Percentiles rank a stretch among this genome's conserved stretches.
These are phyloP conservation scores for Immersiella caudata DNA, from an alignment of 495 filamentous ascomycete genomes.

Conservation along the genomic window DNA sequence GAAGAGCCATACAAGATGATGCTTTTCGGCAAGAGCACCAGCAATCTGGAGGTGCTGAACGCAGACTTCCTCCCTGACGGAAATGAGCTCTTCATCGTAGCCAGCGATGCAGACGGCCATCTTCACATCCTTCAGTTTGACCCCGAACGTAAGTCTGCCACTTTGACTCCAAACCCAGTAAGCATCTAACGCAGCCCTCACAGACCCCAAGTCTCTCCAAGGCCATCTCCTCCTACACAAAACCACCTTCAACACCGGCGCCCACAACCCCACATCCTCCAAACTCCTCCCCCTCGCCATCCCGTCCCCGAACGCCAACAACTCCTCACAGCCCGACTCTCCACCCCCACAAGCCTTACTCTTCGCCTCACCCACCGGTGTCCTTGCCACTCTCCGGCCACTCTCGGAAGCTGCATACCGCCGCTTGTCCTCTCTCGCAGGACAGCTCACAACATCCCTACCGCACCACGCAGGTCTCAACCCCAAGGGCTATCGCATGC, in stretches of 20 bases:
- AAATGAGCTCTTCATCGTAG: constrained; percentile 77
- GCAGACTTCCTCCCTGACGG: constrained; percentile 90
- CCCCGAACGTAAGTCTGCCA: constrained; percentile 67
- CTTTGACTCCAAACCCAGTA: constrained; percentile 1
- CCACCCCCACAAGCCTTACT: constrained; percentile 65
- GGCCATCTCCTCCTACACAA: constrained; percentile 84
- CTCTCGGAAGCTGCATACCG: constrained; percentile 81
- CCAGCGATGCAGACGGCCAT: constrained; percentile 81
- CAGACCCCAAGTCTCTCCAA: constrained; percentile 90
- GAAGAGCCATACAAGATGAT: constrained; percentile 96
- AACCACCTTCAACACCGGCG: constrained; percentile 79
- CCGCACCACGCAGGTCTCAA: constrained; percentile 81
- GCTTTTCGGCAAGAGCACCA: constrained; percentile 82
- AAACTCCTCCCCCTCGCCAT: constrained; percentile 66
- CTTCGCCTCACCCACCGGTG: constrained; percentile 70
- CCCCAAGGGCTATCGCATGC: constrained; percentile 70
- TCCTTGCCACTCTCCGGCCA: constrained; percentile 73
- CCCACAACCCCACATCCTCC: constrained; percentile 71
- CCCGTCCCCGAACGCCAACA: constrained; percentile 30
- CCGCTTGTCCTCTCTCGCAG: constrained; percentile 77
- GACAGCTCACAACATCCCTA: constrained; percentile 73
- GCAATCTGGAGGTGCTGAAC: constrained; percentile 73
- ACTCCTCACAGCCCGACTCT: constrained; percentile 26
- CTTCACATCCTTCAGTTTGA: constrained; percentile 91
- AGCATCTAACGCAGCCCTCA: constrained; percentile 29